Evolutionary conservation across 176 grass and related monocot genomes (phyloP), one percentile per base, ranked within the genome.

Genomic region (Phyllostachys edulis): DNA sequence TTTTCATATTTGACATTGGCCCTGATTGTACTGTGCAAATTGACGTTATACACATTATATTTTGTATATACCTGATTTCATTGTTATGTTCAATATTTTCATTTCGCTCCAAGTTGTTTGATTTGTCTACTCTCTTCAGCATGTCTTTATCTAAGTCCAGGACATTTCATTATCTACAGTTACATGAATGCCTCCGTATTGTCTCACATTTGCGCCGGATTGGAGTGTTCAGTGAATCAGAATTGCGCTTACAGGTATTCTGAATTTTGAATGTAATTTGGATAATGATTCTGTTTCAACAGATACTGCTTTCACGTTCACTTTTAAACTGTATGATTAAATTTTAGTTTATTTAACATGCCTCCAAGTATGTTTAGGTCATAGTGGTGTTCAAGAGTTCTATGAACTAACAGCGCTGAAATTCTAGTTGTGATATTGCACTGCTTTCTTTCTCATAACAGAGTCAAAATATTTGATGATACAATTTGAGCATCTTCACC

Each of bases 141-240:
- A 40, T 29, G 16, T 67, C 11, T 61, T 0, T 75, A 68, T 74
- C 42, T 75, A 78, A 92, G 23, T 45, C 63, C 40, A 16, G 20
- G 60, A 86, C 77, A 85, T 66, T 70, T 85, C 65, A 79, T 90
- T 76, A 47, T 84, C n/a, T 88, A 54, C 89, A 99, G 97, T 92
- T 99, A 79, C 90, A 90, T 4, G 93, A 96, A 80, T 99, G 97
- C 74, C 88, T 99, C 26, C 90, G 91, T 62, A 82, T 96, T 26
- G 91, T 96, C 45, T 81, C 91, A 77, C 93, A 99, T 92, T 77
- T 99, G 71, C 91, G 86, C 29, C 88, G 93, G 75, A 99, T 99
- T 91, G 93, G 97, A 88, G 90, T 89, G 55, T 99, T 94, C 69
- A 80, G 72, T 79, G 97, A 99, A 90, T 92, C 93, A 80, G 90